Evolutionary conservation across 2,329 filamentous ascomycete genomes (phyloP), one percentile per base, ranked within the genome.

Genomic region (Ophiostoma quercus): DNA sequence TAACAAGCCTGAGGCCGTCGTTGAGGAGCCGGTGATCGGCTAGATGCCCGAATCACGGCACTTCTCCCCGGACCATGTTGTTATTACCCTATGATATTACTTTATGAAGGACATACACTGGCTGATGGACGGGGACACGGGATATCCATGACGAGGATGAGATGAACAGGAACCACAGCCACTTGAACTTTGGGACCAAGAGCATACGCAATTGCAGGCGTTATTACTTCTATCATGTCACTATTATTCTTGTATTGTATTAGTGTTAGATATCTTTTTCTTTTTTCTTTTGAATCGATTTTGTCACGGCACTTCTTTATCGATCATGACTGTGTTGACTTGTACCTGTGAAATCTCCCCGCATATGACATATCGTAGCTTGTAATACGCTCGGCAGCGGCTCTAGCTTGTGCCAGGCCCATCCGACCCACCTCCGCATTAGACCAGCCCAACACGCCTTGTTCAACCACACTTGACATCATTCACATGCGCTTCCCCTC

Each of bases 161-260:
- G 57, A 62, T 51, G 51, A 60, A 32, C 57, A 60, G 57, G 57
- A 32, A 62, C 57, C 57, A 62, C 2, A 19, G 34, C 34, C 4
- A 62, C 25, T 29, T 2, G 7, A 16, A 32, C 11, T 16, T 62
- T 16, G 25, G 25, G 32, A 62, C 22, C 57, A 62, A 62, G 57
- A 62, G 57, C 57, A 32, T 32, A 32, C 57, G 57, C 57, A 62
- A 32, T 32, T 32, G 57, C 12, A 25, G 57, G 57, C 57, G 57
- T 62, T 62, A 32, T 16, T 62, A 32, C 5, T 29, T 29, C 25
- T n/a, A 29, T 32, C 25, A 19, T 62, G 57, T 19, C 57, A 62
- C 25, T 62, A 32, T 62, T 29, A 29, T 62, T 32, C 25, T 29
- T 62, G 57, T 62, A 62, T 62, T 62, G 57, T 32, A 62, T 62